Conservation (phyloP, 1,284 basidiomycete genomes). For the Sporisorium iseilematis-ciliati region DNA sequence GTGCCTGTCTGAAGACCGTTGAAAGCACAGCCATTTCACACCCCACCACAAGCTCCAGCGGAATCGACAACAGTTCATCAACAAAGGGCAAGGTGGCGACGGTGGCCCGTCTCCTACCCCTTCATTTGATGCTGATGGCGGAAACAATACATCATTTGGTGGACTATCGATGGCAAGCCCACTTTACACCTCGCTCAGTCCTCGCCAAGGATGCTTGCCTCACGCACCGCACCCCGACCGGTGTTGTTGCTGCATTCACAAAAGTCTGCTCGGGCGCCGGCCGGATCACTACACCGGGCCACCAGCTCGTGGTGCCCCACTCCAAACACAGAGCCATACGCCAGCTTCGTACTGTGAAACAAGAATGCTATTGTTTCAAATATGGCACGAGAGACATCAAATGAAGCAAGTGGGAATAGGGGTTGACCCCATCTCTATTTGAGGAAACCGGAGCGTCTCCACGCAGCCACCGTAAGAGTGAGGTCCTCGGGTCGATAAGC, state of each 20-base stretch:
- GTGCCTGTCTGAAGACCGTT: background rate
- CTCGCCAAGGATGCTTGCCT: background rate
- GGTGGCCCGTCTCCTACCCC: background rate
- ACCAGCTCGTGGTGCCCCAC: background rate
- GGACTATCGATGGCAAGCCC: background rate
- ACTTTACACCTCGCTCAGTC: background rate
- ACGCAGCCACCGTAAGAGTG: conserved; percentile 23
- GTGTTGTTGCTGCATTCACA: background rate
- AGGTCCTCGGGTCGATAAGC: conserved; percentile 32
- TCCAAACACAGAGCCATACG: background rate
- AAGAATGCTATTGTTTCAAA: background rate
- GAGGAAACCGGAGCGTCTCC: conserved; percentile 32
- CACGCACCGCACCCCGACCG: conserved; percentile 2
- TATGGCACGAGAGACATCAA: background rate
- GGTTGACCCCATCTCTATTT: conserved; percentile 1
- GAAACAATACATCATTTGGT: background rate
- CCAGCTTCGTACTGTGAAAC: background rate
- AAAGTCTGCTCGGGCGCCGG: background rate
- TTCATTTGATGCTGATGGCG: conserved; percentile 5
- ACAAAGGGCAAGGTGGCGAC: background rate
- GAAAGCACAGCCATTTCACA: background rate
- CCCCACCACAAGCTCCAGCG: background rate
- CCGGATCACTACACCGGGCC: too few relatives aligned
- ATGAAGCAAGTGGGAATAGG: conserved; percentile 10
- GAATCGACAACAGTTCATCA: conserved; percentile 9